phyloP scores from a whole-genome alignment of 164 flowering plant species.

The Liquidambar formosana region DNA sequence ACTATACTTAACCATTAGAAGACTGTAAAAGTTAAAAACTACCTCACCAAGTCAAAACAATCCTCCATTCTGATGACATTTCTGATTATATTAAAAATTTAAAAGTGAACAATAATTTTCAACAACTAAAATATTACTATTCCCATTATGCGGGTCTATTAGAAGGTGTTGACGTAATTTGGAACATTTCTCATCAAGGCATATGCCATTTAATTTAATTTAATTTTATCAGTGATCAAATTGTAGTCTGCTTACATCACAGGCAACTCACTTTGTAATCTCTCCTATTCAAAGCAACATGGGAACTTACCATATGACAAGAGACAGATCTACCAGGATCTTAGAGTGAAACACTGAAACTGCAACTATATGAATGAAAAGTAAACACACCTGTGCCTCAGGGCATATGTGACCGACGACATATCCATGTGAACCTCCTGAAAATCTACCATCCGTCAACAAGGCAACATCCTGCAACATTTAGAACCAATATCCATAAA shows the following conservation, averaged over 20 bases:
- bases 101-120: too few species aligned
- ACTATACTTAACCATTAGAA: too few species aligned
- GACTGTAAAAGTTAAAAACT: too few species aligned
- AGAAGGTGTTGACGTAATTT: not conserved
- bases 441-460: constrained; percentile 93
- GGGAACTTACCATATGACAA: not conserved
- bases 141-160: not conserved
- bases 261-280: not conserved
- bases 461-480: constrained; percentile 80
- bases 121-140: not conserved
- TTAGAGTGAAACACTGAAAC: not conserved
- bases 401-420: constrained; percentile 98
- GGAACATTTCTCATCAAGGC: not conserved
- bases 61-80: too few species aligned
- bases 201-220: not conserved
- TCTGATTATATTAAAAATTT: too few species aligned
- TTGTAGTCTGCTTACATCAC: not conserved
- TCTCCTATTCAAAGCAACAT: not conserved
- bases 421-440: constrained; percentile 98
- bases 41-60: too few species aligned
- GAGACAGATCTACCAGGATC: not conserved
- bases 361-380: constrained; percentile 3
- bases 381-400: constrained; percentile 81
- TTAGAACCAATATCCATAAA: constrained; percentile 2
- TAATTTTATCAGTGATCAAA: not conserved